These are phyloP conservation scores for Amylostereum areolatum DNA, from an alignment of 1,284 basidiomycete species.

Conservation along the genomic window DNA sequence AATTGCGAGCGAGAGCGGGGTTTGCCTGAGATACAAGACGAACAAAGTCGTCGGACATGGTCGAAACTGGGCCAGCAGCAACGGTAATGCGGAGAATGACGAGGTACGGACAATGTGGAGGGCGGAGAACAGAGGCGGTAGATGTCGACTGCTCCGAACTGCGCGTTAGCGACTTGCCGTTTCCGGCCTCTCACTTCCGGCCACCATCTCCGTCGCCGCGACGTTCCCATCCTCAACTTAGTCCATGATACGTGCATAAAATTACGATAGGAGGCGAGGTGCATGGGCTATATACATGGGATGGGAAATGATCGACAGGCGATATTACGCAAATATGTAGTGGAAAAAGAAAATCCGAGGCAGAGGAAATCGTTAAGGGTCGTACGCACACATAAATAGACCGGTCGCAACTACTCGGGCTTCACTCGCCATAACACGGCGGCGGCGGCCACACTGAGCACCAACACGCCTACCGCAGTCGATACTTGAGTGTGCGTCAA, in stretches of 20 bases:
- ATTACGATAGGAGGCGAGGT: too few species aligned
- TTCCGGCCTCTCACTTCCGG: too few species aligned
- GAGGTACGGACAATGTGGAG: background rate
- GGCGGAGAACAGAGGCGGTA: too few species aligned
- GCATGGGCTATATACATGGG: too few species aligned
- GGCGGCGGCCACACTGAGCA: conserved; percentile 5
- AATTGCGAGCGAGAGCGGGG: conserved; percentile 39
- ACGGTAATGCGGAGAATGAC: background rate
- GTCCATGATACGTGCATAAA: too few species aligned
- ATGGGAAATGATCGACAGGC: too few species aligned
- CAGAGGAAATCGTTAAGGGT: background rate
- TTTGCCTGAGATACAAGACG: conserved; percentile 68
- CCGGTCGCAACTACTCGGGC: conserved; percentile 1
- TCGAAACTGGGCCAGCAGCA: background rate
- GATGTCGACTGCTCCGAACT: too few species aligned
- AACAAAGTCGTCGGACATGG: conserved; percentile 72
- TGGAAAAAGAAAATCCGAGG: background rate
- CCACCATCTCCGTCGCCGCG: too few species aligned
- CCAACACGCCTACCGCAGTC: conserved; percentile 40
- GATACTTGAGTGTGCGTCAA: background rate
- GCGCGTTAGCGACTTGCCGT: too few species aligned
- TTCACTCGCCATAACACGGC: conserved; percentile 5
- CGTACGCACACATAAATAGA: background rate
- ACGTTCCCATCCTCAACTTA: too few species aligned
- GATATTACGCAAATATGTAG: too few species aligned